phyloP scores from a whole-genome alignment of 495 filamentous ascomycete genomes.

The Sordaria brevicollis region DNA sequence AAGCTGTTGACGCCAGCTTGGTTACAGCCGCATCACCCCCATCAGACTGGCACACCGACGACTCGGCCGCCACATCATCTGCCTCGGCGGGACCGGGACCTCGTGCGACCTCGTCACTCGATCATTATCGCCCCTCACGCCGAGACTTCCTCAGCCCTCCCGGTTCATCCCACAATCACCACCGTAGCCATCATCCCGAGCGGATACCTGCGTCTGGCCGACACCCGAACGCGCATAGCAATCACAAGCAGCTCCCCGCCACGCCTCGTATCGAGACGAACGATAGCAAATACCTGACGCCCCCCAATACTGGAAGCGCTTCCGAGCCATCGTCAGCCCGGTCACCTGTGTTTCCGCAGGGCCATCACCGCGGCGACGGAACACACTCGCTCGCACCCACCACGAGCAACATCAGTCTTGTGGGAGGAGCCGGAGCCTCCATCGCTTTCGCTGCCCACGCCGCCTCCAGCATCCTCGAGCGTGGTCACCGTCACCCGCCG shows the following conservation, averaged over 20 bases:
- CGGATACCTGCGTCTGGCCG: conserved; percentile 15
- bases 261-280: conserved; percentile 25
- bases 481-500: neutral
- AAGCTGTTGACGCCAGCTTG: neutral
- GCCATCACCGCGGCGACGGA: neutral
- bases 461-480: conserved; percentile 16
- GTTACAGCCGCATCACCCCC: neutral
- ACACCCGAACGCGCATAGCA: conserved; percentile 11
- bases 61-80: conserved; percentile 1
- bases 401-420: conserved; percentile 8
- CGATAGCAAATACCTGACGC: conserved; percentile 17
- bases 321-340: conserved; percentile 20
- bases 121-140: neutral
- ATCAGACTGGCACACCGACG: neutral
- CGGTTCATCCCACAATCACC: conserved; percentile 1
- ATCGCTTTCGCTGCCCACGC: conserved; percentile 2
- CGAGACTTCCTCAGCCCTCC: neutral
- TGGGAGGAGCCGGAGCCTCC: conserved; percentile 1
- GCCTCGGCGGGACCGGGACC: conserved; percentile 3
- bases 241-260: conserved; percentile 27
- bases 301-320: conserved; percentile 10
- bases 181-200: conserved; percentile 13
- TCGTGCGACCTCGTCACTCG: neutral
- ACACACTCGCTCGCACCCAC: conserved; percentile 5
- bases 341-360: conserved; percentile 11